These are phyloP conservation scores for Sugiyamaella novakii DNA, from an alignment of 1,139 yeast genomes.

Conservation along the genomic window DNA sequence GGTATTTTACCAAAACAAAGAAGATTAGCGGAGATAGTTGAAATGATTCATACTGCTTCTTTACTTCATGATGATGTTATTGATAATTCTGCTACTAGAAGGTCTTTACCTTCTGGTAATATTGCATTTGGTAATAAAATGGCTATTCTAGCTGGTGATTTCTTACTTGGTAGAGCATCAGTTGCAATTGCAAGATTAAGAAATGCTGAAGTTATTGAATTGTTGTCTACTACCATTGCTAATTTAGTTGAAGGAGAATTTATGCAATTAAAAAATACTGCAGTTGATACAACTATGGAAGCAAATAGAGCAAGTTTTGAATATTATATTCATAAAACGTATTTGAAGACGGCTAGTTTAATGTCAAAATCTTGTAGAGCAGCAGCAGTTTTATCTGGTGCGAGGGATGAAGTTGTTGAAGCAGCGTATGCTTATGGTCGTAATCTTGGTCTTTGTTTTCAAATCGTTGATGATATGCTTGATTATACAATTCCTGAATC, in stretches of 20 bases:
- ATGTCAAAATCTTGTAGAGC: constrained; percentile 96
- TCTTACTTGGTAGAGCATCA: constrained; percentile 91
- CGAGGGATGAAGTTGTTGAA: constrained; percentile 71
- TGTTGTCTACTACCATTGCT: constrained; percentile 93
- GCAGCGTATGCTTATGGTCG: constrained; percentile 89
- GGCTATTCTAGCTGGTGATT: constrained; percentile 98
- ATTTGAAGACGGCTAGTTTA: constrained; percentile 89
- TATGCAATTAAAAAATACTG: constrained; percentile 95
- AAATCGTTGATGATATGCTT: constrained; percentile 92
- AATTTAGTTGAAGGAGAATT: constrained; percentile 97
- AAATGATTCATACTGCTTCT: constrained; percentile 98
- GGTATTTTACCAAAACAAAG: constrained; percentile 90
- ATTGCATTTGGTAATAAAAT: constrained; percentile 93
- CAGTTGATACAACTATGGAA: constrained; percentile 60
- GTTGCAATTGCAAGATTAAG: constrained; percentile 91
- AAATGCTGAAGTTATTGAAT: constrained; percentile 95
- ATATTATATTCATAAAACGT: constrained; percentile 91
- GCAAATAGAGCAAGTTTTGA: constrained; percentile 89
- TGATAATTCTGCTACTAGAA: constrained; percentile 85
- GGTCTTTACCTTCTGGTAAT: constrained; percentile 91
- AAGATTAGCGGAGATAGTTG: constrained; percentile 94
- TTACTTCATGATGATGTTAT: constrained; percentile 95
- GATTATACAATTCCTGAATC: constrained; percentile 87
- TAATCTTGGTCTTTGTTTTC: constrained; percentile 92
- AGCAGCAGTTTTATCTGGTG: constrained; percentile 90